Base-by-base conservation (phyloP, 2,329 filamentous ascomycete species). In the Hymenotorrendiella dingleyae region DNA sequence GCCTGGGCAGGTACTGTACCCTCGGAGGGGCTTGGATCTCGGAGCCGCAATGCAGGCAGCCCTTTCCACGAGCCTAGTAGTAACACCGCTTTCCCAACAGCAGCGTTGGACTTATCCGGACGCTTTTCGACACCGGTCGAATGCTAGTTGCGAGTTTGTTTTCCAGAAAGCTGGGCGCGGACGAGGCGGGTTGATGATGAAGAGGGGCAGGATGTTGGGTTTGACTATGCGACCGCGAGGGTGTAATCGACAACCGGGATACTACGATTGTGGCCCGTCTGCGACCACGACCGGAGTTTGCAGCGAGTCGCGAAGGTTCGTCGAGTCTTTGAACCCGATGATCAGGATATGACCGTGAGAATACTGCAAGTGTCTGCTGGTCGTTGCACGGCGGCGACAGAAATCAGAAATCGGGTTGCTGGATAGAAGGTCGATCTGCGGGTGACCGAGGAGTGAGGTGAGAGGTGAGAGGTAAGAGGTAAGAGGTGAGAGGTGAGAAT, bases 71-170 rank as follows among this genome's bases (percentile, higher is more conserved):
- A 38, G 20, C 19, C 28, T 40, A 35, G 37, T 38, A 35, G 28
- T 22, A 45, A 46, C 42, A 45, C 46, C 40, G 41, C 47, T 44
- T 43, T 44, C 39, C 45, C 47, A 48, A 50, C 48, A 48, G 40
- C 36, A 41, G 36, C 34, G 38, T 46, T 41, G 22, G 34, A 12
- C 21, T 28, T 27, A 16, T 5, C 30, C 8, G 23, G 33, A n/a
- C 22, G 24, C 36, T 28, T 27, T 17, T 28, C 11, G 11, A 17
- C 12, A 38, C 14, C 6, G 36, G 21, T n/a, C n/a, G n/a, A n/a
- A n/a, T n/a, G 12, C 26, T 26, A 12, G 10, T 28, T 16, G 33
- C 21, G 42, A 39, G 40, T 24, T 26, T 17, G 30, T 24, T 27
- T 34, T 44, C 29, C 48, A 42, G 36, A 43, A 21, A 16, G 23